Evolutionary conservation across 495 filamentous ascomycete species (phyloP), one percentile per base, ranked within the genome.

Genomic region (Hypoxylon cercidicola): DNA sequence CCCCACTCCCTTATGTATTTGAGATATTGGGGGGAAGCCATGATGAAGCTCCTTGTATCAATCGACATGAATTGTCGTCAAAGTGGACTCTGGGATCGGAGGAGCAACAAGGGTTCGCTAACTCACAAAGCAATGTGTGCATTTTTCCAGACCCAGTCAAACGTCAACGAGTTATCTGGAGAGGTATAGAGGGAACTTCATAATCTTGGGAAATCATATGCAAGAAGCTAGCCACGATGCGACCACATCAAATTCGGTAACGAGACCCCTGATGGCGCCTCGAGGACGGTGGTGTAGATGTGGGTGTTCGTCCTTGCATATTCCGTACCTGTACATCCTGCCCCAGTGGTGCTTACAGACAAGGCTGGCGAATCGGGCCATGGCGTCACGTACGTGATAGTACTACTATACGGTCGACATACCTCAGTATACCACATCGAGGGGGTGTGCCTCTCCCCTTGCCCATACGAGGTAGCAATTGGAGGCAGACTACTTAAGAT

Each of bases 71-170:
- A 56, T 39, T 52, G 23, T 60, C 49, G 18, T 55, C 45, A 56
- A 19, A 37, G 20, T 11, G 51, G 35, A 62, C 55, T 51, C 50
- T 68, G 32, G 35, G 25, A 62, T 50, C 58, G 53, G 64, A 67
- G 39, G 16, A 59, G 47, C 43, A 59, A 44, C 49, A 41, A 55
- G 49, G 60, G 39, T 47, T 20, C 18, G 21, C 12, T 34, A 21
- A 30, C 43, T 47, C 40, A 44, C 19, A 35, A 40, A 60, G 55
- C 40, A 58, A 49, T 57, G 11, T 65, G 18, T 52, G 52, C 54
- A 58, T 56, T 69, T 53, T 69, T 34, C 62, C 58, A 63, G 54
- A 34, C 37, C 68, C 68, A 71, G 68, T 71, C 60, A 71, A 56
- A 61, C 50, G 43, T 55, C 59, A 60, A 67, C 60, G 50, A 57